phyloP scores from a whole-genome alignment of 192 early-diverging fungal genomes.

The Gaertneriomyces sp. region DNA sequence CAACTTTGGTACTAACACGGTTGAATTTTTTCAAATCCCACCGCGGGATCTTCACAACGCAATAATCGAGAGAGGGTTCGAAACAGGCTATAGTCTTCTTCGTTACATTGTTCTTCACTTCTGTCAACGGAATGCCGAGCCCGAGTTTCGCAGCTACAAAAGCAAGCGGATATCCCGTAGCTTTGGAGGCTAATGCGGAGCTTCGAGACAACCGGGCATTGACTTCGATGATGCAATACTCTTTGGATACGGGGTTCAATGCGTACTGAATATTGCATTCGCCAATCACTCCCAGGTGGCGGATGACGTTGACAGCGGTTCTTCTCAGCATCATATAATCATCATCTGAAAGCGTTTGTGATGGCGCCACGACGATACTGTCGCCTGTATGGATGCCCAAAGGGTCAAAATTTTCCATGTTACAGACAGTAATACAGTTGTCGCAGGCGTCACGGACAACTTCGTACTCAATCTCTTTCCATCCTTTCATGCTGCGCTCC shows the following conservation, averaged over 20 bases:
- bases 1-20: slow-evolving; percentile 83
- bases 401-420: slow-evolving; percentile 99
- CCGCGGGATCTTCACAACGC: slow-evolving; percentile 56
- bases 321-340: slow-evolving; percentile 99
- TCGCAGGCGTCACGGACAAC: slow-evolving; percentile 91
- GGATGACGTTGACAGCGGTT: slow-evolving; percentile 93
- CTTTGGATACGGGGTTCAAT: slow-evolving; percentile 87
- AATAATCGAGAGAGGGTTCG: slow-evolving; percentile 94
- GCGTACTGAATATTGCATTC: slow-evolving; percentile 99
- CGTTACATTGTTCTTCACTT: slow-evolving; percentile 93
- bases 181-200: slow-evolving; percentile 94
- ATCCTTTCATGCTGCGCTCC: slow-evolving; percentile 97
- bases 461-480: slow-evolving; percentile 99
- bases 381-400: slow-evolving; percentile 99
- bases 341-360: slow-evolving; percentile 93
- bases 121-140: slow-evolving; percentile 85
- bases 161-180: slow-evolving; percentile 96
- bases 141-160: slow-evolving; percentile 98
- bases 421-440: slow-evolving; percentile 99
- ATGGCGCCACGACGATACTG: slow-evolving; percentile 97
- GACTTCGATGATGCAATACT: slow-evolving; percentile 98
- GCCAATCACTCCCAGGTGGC: slow-evolving; percentile 96
- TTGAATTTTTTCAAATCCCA: slow-evolving; percentile 95
- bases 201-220: slow-evolving; percentile 92
- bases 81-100: slow-evolving; percentile 96